Evolutionary conservation across 495 filamentous ascomycete genomes (phyloP), one percentile per base, ranked within the genome.

Genomic region (Lasiosphaeria hispida): DNA sequence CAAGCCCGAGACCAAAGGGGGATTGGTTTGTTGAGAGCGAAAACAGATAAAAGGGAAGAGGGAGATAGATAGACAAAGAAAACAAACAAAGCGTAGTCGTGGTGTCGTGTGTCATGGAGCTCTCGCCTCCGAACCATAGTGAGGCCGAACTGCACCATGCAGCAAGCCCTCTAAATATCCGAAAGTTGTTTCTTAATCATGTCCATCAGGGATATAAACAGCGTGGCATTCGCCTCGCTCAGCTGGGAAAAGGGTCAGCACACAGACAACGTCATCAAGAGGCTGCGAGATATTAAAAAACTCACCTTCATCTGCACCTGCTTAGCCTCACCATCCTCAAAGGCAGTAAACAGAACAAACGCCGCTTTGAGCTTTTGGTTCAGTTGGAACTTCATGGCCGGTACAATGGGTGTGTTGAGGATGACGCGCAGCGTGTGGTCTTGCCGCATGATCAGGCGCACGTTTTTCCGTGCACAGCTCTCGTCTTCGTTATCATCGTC

Each of bases 401-500:
- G 85, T 45, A 88, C 82, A 53, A 96, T 76, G 1, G 83, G 81
- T 4, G 86, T 87, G 71, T 96, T 96, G 39, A 96, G 78, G 65
- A 94, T 84, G n/a, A 96, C 86, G n/a, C 90, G 83, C 53, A 87
- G 80, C 5, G 87, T 89, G 40, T 89, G 88, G 60, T 96, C 90
- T 42, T 93, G 90, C 5, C 92, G 84, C 86, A 96, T 91, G 57
- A 96, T 82, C 63, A 96, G 81, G 19, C 92, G 86, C 10, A 83
- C 83, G 19, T 62, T 57, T 42, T 69, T 64, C 0, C 54, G 55
- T 19, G 35, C 50, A 13, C 53, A 41, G 7, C 63, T 62, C 36
- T 51, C 58, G 11, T 71, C 69, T 17, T 72, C 73, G 7, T 72
- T 71, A 19, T 72, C 72, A n/a, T 74, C 72, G 13, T 75, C 73